Base-by-base conservation (phyloP, 1,284 basidiomycete genomes). In the Microbotryum saponariae region DNA sequence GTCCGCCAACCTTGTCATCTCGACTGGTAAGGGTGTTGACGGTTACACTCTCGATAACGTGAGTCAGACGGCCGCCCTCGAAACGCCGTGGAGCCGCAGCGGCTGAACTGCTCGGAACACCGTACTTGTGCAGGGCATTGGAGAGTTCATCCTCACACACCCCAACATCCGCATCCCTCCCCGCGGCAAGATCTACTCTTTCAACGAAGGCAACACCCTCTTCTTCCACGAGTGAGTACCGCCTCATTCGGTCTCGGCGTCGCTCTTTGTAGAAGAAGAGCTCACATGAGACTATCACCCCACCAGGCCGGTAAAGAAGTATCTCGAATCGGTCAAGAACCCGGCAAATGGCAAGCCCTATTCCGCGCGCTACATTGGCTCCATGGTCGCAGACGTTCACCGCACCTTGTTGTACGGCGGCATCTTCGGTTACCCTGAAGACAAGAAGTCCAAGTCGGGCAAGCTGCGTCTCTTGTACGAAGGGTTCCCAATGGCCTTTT, bases 131-230 rank as follows among this genome's bases (percentile, higher is more conserved):
- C 59, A 78, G 77, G 74, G 91, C 6, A 83, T 97, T 50, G 96
- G 96, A 72, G 96, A 99, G 80, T 99, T 98, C 78, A 97, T 99
- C 76, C 84, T 98, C 64, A 99, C 96, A 45, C 96, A 99, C 79
- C 93, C 93, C 27, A 86, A 97, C 75, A 98, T 99, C 78, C 83
- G 84, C 76, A 88, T 99, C 70, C 96, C 96, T 7, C 72, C 83
- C 27, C 86, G 96, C 61, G 96, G 96, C 70, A 98, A 98, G 81
- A 98, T 98, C 75, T 98, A 99, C 81, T 97, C 93, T 21, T 94
- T 97, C 83, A 99, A 98, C 79, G 96, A 99, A 79, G 94, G 94
- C 68, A 98, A 98, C 79, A 84, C 90, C 58, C 81, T 88, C 81
- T 93, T 92, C 80, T 98, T 96, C 82, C 82, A 96, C 79, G 80